Conservation (phyloP, 306 rosid species). For the Delonix regia region DNA sequence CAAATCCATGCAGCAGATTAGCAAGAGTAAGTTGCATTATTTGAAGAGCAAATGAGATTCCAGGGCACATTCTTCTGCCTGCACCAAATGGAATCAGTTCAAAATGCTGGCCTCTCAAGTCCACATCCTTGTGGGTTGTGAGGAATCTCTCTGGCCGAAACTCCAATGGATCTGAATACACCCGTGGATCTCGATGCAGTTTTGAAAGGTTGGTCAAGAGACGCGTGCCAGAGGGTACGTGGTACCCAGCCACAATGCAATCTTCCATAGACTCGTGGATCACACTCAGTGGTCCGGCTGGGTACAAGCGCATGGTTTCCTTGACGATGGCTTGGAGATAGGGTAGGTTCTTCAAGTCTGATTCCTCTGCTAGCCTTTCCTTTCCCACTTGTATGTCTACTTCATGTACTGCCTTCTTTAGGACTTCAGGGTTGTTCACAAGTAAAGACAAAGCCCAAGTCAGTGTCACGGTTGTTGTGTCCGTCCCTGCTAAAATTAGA, state of each 20-base stretch:
- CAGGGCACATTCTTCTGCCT: slow-evolving; percentile 53
- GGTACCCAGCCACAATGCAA: slow-evolving; percentile 51
- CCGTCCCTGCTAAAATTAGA: slow-evolving; percentile 34
- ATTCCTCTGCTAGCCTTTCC: slow-evolving; percentile 27
- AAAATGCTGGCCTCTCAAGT: slow-evolving; percentile 34
- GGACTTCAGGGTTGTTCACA: slow-evolving; percentile 33
- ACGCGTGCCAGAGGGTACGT: slow-evolving; percentile 47
- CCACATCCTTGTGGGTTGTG: slow-evolving; percentile 21
- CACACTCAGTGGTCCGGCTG: slow-evolving; percentile 40
- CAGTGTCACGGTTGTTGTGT: slow-evolving; percentile 37
- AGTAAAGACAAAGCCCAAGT: slow-evolving; percentile 45
- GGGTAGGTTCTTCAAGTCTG: slow-evolving; percentile 43
- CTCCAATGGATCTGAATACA: slow-evolving; percentile 23
- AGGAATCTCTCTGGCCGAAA: slow-evolving; percentile 49
- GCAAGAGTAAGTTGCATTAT: slow-evolving; percentile 28
- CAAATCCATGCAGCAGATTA: slow-evolving; percentile 38
- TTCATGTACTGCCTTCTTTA: slow-evolving; percentile 36
- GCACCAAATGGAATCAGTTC: slow-evolving; percentile 48
- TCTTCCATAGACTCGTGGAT: slow-evolving; percentile 51
- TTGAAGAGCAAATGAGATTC: slow-evolving; percentile 25
- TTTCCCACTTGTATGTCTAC: slow-evolving; percentile 11
- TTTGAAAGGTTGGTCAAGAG: slow-evolving; percentile 49
- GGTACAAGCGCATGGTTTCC: slow-evolving; percentile 60
- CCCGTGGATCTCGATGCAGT: slow-evolving; percentile 40
- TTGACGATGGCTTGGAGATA: slow-evolving; percentile 57